Evolutionary conservation across 2,329 filamentous ascomycete species (phyloP).

Genomic region (Cryphonectria radicalis): DNA sequence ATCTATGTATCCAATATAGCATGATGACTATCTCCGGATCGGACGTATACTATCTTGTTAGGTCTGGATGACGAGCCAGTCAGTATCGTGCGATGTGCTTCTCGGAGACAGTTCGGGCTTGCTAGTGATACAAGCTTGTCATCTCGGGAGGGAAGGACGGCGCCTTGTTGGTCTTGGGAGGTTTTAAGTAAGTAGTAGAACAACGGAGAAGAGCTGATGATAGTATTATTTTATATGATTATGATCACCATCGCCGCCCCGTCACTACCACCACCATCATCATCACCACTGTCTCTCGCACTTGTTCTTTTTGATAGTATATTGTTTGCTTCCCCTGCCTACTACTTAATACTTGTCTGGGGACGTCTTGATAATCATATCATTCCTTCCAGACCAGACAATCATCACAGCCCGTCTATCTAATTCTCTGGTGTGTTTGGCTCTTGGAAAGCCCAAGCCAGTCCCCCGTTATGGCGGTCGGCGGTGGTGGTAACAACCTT

Average conservation of each 20-base stretch:
- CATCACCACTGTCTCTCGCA: not conserved
- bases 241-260: not conserved
- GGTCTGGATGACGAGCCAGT: conserved; percentile 16
- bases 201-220: not conserved
- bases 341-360: not conserved
- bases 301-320: not conserved
- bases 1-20: not conserved
- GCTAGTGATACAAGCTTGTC: not conserved
- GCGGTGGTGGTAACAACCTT: not conserved
- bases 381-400: not conserved
- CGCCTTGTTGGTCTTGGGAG: not conserved
- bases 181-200: not conserved
- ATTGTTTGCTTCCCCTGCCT: not conserved
- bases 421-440: not conserved
- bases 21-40: conserved; percentile 25
- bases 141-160: not conserved
- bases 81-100: conserved; percentile 3
- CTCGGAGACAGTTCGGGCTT: conserved; percentile 24
- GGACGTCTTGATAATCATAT: not conserved
- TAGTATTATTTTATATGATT: not conserved
- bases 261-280: not conserved
- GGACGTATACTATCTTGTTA: conserved; percentile 15
- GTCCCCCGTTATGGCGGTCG: conserved; percentile 16
- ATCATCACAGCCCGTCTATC: not conserved
- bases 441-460: not conserved